Evolutionary conservation across 2,329 filamentous ascomycete genomes (phyloP).

Genomic region (Chaetothyriales sp.): DNA sequence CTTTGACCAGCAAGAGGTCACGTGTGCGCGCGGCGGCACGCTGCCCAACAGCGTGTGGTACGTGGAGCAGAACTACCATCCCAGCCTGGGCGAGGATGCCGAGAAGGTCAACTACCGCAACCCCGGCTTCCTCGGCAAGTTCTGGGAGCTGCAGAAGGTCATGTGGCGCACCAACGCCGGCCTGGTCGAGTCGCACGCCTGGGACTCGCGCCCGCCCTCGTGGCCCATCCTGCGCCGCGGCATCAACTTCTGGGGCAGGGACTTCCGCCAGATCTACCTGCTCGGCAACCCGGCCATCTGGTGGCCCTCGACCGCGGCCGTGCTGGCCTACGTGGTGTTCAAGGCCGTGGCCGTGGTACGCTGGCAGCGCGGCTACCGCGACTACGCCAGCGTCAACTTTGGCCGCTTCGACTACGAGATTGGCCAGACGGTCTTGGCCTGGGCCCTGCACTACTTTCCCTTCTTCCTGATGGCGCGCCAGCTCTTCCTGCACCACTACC

Average conservation of each 20-base stretch:
- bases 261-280: conserved; percentile 90
- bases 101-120: conserved; percentile 95
- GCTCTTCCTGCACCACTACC: conserved; percentile 96
- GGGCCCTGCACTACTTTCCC: conserved; percentile 97
- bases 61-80: conserved; percentile 79
- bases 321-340: conserved; percentile 65
- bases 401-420: conserved; percentile 98
- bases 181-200: conserved; percentile 88
- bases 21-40: conserved; percentile 80
- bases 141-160: conserved; percentile 90
- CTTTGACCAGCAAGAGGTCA: conserved; percentile 98
- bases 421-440: conserved; percentile 76
- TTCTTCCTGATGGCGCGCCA: conserved; percentile 98
- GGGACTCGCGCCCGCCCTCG: conserved; percentile 87
- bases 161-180: conserved; percentile 99
- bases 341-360: conserved; percentile 77
- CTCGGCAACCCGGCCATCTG: conserved; percentile 90
- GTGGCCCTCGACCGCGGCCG: conserved; percentile 72
- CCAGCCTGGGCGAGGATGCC: conserved; percentile 55
- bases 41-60: conserved; percentile 97
- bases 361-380: conserved; percentile 85
- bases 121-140: conserved; percentile 93
- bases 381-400: conserved; percentile 70
- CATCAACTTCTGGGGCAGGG: conserved; percentile 98
- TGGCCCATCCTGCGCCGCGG: conserved; percentile 88